Evolutionary conservation across 306 rosid species (phyloP).

Genomic region (Luffa aegyptiaca): DNA sequence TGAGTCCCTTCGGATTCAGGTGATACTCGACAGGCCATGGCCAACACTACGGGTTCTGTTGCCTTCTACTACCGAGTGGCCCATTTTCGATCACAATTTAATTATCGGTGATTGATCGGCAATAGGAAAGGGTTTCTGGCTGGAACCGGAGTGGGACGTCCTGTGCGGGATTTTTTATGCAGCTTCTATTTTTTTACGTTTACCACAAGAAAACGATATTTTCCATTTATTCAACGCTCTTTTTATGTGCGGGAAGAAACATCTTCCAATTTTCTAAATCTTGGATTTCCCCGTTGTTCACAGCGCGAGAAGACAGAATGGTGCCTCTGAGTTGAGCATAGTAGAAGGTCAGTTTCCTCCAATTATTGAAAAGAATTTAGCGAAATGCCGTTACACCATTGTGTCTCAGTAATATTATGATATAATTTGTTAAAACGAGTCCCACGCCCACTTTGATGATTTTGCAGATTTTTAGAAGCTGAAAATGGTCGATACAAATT

Average conservation of each 20-base stretch:
- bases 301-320: slow-evolving; percentile 38
- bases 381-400: not conserved
- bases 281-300: slow-evolving; percentile 28
- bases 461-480: slow-evolving; percentile 42
- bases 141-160: slow-evolving; percentile 2
- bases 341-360: slow-evolving; percentile 25
- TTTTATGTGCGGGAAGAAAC: slow-evolving; percentile 18
- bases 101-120: not conserved
- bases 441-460: slow-evolving; percentile 9
- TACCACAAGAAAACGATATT: not conserved
- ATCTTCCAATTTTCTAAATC: slow-evolving; percentile 15
- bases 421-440: slow-evolving; percentile 20
- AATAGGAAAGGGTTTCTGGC: slow-evolving; percentile 6
- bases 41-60: not conserved
- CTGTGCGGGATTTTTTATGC: slow-evolving; percentile 3
- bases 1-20: not conserved
- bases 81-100: slow-evolving; percentile 5
- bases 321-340: slow-evolving; percentile 36
- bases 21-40: not conserved
- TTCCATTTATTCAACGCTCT: slow-evolving; percentile 19
- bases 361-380: not conserved
- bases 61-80: not conserved
- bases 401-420: not conserved
- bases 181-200: slow-evolving; percentile 20
- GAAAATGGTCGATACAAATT: slow-evolving; percentile 61